These are phyloP conservation scores for Saccharomycopsis fodiens DNA, from an alignment of 805 yeast species.

Conservation along the genomic window DNA sequence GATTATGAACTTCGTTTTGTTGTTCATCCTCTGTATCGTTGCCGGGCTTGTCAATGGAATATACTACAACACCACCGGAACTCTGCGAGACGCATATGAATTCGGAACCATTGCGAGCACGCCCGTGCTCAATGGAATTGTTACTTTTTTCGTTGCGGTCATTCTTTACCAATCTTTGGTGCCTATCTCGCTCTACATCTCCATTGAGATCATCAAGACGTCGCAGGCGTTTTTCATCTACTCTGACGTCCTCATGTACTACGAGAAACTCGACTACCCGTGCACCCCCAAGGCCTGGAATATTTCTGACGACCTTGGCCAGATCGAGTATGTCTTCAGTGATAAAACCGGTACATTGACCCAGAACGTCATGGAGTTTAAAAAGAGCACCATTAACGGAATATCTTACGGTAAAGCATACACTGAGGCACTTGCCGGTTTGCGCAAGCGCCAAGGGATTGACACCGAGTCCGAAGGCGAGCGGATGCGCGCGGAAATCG, in stretches of 20 bases:
- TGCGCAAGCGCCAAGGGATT: constrained; percentile 69
- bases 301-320: constrained; percentile 80
- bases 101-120: constrained; percentile 62
- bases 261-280: constrained; percentile 63
- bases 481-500: constrained; percentile 45
- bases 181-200: constrained; percentile 75
- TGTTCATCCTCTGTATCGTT: constrained; percentile 60
- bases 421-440: constrained; percentile 76
- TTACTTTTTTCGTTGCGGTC: constrained; percentile 67
- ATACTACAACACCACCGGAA: constrained; percentile 38
- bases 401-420: constrained; percentile 69
- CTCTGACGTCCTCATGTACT: constrained; percentile 67
- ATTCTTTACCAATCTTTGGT: constrained; percentile 73
- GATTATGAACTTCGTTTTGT: constrained; percentile 51
- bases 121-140: constrained; percentile 60
- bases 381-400: constrained; percentile 72
- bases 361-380: constrained; percentile 89
- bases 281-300: constrained; percentile 83
- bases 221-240: constrained; percentile 76
- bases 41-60: constrained; percentile 69
- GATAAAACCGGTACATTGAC: constrained; percentile 98
- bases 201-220: constrained; percentile 76
- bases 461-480: constrained; percentile 59
- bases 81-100: constrained; percentile 60
- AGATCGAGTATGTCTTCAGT: constrained; percentile 75